Conservation (phyloP, 2,329 filamentous ascomycete genomes). For the Botrytis aclada region DNA sequence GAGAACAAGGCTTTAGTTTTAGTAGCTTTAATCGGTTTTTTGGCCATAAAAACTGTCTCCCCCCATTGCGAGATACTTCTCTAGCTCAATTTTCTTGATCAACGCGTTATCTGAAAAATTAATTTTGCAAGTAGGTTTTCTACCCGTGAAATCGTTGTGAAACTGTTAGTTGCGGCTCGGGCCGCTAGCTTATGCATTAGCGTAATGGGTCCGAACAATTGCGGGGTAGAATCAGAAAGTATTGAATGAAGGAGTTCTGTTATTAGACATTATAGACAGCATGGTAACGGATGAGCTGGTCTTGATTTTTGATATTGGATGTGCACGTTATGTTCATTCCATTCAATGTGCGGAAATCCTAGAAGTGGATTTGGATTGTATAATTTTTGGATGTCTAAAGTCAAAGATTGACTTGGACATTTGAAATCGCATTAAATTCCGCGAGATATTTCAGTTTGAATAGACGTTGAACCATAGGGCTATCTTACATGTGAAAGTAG, state of each 20-base stretch:
- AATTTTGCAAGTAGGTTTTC: background rate
- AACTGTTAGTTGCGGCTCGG: background rate
- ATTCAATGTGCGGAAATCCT: background rate
- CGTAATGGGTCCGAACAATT: background rate
- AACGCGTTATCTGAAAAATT: background rate
- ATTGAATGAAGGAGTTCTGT: background rate
- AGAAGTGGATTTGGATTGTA: background rate
- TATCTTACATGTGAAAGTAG: background rate
- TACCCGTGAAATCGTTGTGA: background rate
- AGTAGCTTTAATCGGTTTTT: background rate
- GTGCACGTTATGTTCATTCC: background rate
- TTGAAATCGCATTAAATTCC: background rate
- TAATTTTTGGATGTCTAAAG: background rate
- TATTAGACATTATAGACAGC: background rate
- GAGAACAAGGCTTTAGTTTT: background rate
- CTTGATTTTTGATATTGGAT: background rate
- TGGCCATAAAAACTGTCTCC: background rate
- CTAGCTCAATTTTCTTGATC: background rate
- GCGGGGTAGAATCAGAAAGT: no score
- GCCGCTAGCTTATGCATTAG: conserved; percentile 3
- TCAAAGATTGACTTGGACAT: background rate
- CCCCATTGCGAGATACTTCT: background rate
- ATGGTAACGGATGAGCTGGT: accelerated
- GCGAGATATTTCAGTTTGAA: background rate
- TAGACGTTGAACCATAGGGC: background rate